Evolutionary conservation across 139 green algal genomes (phyloP), one percentile per base, ranked within the genome.

Genomic region (Chlamydomonas schloesseri): DNA sequence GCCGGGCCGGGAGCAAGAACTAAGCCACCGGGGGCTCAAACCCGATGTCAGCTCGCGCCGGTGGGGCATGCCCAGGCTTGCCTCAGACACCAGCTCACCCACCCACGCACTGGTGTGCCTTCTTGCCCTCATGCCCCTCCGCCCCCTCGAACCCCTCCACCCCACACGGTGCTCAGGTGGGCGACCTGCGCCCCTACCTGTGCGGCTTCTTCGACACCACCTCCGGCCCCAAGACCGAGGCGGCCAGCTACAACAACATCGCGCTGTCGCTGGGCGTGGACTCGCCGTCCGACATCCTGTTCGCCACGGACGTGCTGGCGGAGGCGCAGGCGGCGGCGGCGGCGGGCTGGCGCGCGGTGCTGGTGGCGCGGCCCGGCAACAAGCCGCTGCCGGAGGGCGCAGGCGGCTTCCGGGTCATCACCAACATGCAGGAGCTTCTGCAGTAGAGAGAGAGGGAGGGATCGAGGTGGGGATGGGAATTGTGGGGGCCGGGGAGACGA

Each of bases 121-220:
- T n/a, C n/a, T n/a, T n/a, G n/a, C n/a, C n/a, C n/a, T n/a, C n/a
- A n/a, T n/a, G n/a, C n/a, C n/a, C n/a, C n/a, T n/a, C n/a, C n/a
- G n/a, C n/a, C n/a, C n/a, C n/a, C n/a, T n/a, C n/a, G n/a, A n/a
- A n/a, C n/a, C n/a, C n/a, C n/a, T n/a, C n/a, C n/a, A n/a, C n/a
- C n/a, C n/a, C n/a, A n/a, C n/a, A n/a, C n/a, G n/a, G n/a, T n/a
- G n/a, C n/a, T n/a, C 85, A 96, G 94, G 91, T 86, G 18, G 97
- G 97, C 23, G 97, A 99, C 87, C 85, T 99, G 86, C 91, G 95
- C 13, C 91, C 88, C 2, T 97, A 97, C 90, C 89, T 99, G 58
- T 91, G 75, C 60, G 97, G 97, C 73, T 99, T 97, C 91, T 99
- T 99, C 80, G 97, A 99, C 94, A 99, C 97, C 57, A 96, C 87